Percentiles rank a stretch among this genome's conserved stretches.
phyloP scores from a whole-genome alignment of 2,329 filamentous ascomycete genomes.

The Phyllosticta citrichinensis region DNA sequence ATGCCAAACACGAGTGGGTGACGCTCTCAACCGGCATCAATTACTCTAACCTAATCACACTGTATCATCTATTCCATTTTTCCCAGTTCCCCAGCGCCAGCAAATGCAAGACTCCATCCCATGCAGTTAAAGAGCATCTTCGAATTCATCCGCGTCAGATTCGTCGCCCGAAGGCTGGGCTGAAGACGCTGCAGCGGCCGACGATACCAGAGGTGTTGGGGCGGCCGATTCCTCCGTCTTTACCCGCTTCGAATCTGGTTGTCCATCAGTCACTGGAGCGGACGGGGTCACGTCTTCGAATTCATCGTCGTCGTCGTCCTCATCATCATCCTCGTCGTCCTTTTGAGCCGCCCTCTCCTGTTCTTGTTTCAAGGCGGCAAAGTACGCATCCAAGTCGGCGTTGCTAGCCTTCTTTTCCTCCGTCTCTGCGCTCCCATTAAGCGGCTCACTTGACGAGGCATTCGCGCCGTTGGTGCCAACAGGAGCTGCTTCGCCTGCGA shows the following conservation, averaged over 20 bases:
- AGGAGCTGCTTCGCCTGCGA: conserved; percentile 40
- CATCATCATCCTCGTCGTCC: conserved; percentile 32
- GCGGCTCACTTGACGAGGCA: conserved; percentile 12
- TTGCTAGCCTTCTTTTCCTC: conserved; percentile 41
- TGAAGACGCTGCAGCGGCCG: conserved; percentile 29
- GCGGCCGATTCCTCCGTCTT: conserved; percentile 44
- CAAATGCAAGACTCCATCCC: conserved; percentile 17
- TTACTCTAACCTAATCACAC: too few species aligned
- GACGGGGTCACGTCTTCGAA: conserved; percentile 26
- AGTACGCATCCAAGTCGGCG: conserved; percentile 56
- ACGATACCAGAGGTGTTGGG: conserved; percentile 18
- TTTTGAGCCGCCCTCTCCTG: conserved; percentile 38
- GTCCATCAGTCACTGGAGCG: conserved; percentile 25
- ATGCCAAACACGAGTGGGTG: too few species aligned
- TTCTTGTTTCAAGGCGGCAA: conserved; percentile 54
- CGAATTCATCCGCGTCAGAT: conserved; percentile 38
- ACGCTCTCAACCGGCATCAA: too few species aligned
- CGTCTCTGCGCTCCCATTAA: conserved; percentile 29
- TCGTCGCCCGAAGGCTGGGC: conserved; percentile 33
- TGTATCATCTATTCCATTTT: not conserved
- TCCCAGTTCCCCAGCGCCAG: conserved; percentile 3
- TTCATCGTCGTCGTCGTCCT: conserved; percentile 37
- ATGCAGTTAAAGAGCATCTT: conserved; percentile 29
- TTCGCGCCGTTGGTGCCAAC: not conserved
- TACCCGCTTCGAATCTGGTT: conserved; percentile 46